A percentile compares a stretch with the other conserved stretches of the same genome.
Conservation (phyloP, 1,284 basidiomycete genomes). For the Coniferiporia weirii region DNA sequence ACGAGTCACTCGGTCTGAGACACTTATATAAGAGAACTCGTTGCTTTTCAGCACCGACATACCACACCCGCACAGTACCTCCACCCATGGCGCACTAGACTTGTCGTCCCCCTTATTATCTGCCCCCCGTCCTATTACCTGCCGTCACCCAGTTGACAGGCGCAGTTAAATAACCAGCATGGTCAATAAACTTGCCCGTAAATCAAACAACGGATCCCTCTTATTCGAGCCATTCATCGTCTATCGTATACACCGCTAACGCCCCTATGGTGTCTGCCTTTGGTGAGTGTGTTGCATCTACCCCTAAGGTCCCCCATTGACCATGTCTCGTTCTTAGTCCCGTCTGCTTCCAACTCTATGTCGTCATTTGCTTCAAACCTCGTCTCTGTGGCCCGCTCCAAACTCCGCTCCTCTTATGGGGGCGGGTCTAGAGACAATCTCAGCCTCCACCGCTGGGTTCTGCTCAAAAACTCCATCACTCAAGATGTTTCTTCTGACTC, state of each 20-base stretch:
- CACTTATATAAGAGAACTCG: not conserved
- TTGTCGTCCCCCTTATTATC: not conserved
- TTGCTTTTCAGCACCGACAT: too few species aligned
- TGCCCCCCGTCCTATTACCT: conserved; percentile 20
- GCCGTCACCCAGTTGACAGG: conserved; percentile 33
- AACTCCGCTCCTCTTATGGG: conserved; percentile 58
- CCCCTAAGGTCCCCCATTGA: not conserved
- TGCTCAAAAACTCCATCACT: conserved; percentile 76
- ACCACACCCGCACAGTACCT: too few species aligned
- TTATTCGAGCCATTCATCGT: conserved; percentile 81
- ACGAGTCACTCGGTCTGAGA: conserved; percentile 2
- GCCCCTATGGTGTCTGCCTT: conserved; percentile 19
- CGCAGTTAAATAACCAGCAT: conserved; percentile 50
- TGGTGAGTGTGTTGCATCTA: conserved; percentile 11
- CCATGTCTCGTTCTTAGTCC: conserved; percentile 4
- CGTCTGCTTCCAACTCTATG: conserved; percentile 12
- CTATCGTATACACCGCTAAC: conserved; percentile 72
- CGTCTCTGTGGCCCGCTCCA: conserved; percentile 63
- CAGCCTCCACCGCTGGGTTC: conserved; percentile 79
- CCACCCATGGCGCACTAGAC: not conserved
- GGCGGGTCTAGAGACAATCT: conserved; percentile 51
- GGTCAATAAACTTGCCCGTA: conserved; percentile 75
- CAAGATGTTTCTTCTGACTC: conserved; percentile 25
- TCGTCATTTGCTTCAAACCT: conserved; percentile 33
- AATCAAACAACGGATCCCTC: conserved; percentile 76